A percentile compares a stretch with the other conserved stretches of the same genome.
phyloP scores from a whole-genome alignment of 140 eudicot genomes.

The Bidens hawaiensis region DNA sequence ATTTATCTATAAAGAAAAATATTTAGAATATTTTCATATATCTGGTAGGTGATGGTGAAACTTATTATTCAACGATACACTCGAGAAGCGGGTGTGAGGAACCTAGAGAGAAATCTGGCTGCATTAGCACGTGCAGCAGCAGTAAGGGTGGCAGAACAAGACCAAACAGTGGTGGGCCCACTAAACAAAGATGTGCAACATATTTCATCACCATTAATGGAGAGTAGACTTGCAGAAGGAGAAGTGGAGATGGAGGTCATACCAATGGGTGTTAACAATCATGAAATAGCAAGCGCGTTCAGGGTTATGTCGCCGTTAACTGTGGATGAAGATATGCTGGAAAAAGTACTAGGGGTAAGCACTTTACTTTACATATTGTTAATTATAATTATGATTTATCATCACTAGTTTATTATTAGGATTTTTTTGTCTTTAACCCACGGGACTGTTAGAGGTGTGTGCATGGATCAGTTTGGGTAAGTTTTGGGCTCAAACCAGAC shows the following conservation, averaged over 20 bases:
- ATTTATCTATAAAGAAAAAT: too few species aligned
- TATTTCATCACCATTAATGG: slow-evolving; percentile 73
- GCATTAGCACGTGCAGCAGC: slow-evolving; percentile 99
- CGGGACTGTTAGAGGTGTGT: too few species aligned
- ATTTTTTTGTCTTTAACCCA: too few species aligned
- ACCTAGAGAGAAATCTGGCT: slow-evolving; percentile 84
- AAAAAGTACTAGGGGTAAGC: slow-evolving; percentile 89
- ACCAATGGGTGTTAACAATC: slow-evolving; percentile 73
- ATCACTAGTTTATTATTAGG: too few species aligned
- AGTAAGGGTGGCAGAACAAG: slow-evolving; percentile 89
- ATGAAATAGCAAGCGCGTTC: slow-evolving; percentile 69
- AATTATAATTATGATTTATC: too few species aligned
- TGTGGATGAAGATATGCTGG: slow-evolving; percentile 85
- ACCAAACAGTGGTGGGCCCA: slow-evolving; percentile 47
- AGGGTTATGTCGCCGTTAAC: slow-evolving; percentile 58
- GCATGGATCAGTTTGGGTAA: too few species aligned
- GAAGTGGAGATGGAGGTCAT: slow-evolving; percentile 92
- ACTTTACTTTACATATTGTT: slow-evolving; percentile 3
- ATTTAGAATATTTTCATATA: not conserved
- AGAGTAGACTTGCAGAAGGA: slow-evolving; percentile 74
- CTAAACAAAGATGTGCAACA: slow-evolving; percentile 74
- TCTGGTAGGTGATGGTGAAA: slow-evolving; percentile 70
- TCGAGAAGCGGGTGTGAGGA: slow-evolving; percentile 97
- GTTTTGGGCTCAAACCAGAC: too few species aligned
- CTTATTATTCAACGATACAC: slow-evolving; percentile 86